Evolutionary conservation across 768 basidiomycete genomes (phyloP).

Genomic region (Suillus weaverae): DNA sequence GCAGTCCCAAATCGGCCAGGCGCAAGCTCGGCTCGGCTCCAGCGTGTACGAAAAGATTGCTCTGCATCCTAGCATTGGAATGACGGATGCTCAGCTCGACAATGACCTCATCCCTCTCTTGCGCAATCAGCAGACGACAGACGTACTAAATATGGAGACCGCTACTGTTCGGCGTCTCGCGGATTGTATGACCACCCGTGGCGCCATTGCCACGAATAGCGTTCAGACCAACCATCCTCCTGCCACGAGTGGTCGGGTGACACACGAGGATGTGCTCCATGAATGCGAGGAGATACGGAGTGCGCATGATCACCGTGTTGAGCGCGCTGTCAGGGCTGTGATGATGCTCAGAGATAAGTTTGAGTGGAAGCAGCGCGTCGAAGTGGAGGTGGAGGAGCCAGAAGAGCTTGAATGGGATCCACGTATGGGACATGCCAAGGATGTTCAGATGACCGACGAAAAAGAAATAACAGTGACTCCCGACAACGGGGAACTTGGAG

Average conservation of each 20-base stretch:
- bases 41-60: conserved; percentile 62
- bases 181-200: conserved; percentile 63
- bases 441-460: conserved; percentile 10
- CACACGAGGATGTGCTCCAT: conserved; percentile 58
- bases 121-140: conserved; percentile 77
- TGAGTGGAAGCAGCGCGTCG: conserved; percentile 81
- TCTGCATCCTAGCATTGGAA: conserved; percentile 57
- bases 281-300: conserved; percentile 67
- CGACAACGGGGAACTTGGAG: conserved; percentile 27
- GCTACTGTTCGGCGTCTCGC: conserved; percentile 70
- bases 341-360: conserved; percentile 76
- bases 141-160: conserved; percentile 70
- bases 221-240: conserved; percentile 41
- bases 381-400: conserved; percentile 76
- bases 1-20: conserved; percentile 16
- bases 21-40: conserved; percentile 13
- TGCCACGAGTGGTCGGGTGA: conserved; percentile 26
- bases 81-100: conserved; percentile 70
- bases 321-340: conserved; percentile 78
- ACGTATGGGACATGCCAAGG: conserved; percentile 30
- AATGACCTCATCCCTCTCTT: conserved; percentile 71
- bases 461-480: conserved; percentile 14
- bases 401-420: conserved; percentile 78
- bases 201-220: conserved; percentile 43
- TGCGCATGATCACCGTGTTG: conserved; percentile 74